A percentile compares a stretch with the other conserved stretches of the same genome.
These are phyloP conservation scores for Vaucheria bursata DNA, from an alignment of 352 stramenopile genomes.

Conservation along the genomic window DNA sequence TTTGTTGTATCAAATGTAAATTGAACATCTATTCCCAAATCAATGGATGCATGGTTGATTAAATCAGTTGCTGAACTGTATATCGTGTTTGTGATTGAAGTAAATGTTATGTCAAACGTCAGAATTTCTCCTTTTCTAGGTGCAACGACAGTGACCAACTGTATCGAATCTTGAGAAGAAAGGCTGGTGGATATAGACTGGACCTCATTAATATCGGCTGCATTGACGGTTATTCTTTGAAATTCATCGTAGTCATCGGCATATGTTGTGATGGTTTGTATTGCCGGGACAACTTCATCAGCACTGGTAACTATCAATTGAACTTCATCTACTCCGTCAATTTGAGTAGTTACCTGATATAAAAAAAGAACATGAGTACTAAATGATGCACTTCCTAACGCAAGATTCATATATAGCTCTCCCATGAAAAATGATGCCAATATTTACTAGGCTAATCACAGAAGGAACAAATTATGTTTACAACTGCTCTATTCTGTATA, in stretches of 20 bases:
- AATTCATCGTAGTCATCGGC: conserved; percentile 76
- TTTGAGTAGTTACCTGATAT: conserved; percentile 15
- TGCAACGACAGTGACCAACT: background rate
- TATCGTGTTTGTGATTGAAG: background rate
- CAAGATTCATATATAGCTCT: background rate
- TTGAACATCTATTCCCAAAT: background rate
- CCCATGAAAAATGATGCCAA: background rate
- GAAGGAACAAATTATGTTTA: too few species aligned
- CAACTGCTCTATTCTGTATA: too few species aligned
- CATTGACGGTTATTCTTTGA: conserved; percentile 62
- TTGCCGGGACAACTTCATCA: conserved; percentile 65
- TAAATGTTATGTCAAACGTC: background rate
- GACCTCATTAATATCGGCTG: conserved; percentile 69
- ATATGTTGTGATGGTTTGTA: conserved; percentile 81
- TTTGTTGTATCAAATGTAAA: conserved; percentile 41
- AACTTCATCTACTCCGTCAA: conserved; percentile 70
- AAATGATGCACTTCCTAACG: conserved; percentile 25
- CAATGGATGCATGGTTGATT: too few species aligned
- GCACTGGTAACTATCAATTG: conserved; percentile 65
- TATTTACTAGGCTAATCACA: too few species aligned
- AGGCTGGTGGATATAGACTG: conserved; percentile 71
- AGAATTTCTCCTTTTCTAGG: background rate
- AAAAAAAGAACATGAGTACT: background rate
- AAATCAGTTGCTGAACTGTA: background rate
- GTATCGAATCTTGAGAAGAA: background rate